Evolutionary conservation across 73 alveolate species (phyloP).

Genomic region (Paramecium tetraurelia): DNA sequence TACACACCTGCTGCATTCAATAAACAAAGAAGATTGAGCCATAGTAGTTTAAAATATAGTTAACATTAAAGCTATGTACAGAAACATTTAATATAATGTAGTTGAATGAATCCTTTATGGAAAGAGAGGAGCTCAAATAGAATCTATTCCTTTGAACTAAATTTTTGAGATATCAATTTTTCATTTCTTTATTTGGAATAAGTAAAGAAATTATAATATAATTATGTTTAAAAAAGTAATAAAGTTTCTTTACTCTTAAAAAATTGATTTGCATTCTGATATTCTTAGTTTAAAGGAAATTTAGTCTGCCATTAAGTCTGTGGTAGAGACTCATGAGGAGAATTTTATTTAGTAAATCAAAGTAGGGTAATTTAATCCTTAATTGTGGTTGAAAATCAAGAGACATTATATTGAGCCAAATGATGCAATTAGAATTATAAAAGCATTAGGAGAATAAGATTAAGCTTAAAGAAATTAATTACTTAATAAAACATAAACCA

Average conservation of each 20-base stretch:
- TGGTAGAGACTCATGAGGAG: not conserved
- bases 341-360: not conserved
- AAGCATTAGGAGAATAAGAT: not conserved
- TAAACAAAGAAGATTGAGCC: not conserved
- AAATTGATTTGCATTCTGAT: conserved; percentile 6
- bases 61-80: not conserved
- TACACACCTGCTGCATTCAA: conserved; percentile 37
- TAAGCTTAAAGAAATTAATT: not conserved
- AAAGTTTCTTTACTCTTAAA: not conserved
- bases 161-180: not conserved
- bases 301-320: not conserved
- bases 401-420: not conserved
- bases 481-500: not conserved
- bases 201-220: not conserved
- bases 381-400: conserved; percentile 5
- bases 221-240: not conserved
- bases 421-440: not conserved
- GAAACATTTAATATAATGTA: not conserved
- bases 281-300: not conserved
- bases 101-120: not conserved
- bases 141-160: not conserved
- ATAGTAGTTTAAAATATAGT: not conserved
- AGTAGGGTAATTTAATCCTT: not conserved
- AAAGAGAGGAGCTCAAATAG: not conserved
- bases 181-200: not conserved